phyloP scores from a whole-genome alignment of 257 asterid species.

The Forsythia suspensa region DNA sequence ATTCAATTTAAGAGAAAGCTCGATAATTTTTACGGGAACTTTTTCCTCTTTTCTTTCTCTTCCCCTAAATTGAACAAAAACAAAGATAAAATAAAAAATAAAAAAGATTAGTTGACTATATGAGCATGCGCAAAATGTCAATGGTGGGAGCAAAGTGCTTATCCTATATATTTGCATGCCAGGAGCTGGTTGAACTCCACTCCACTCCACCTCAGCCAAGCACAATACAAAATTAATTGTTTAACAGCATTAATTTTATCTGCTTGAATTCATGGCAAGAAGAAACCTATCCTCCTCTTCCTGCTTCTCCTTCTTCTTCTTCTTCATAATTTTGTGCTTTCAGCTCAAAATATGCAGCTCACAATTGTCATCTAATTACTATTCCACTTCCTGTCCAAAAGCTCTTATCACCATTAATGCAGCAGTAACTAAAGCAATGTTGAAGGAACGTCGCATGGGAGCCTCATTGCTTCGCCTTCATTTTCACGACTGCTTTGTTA shows the following conservation, averaged over 20 bases:
- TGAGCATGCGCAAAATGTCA: background rate
- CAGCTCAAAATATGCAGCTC: constrained; percentile 18
- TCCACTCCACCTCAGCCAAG: background rate
- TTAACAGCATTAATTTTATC: background rate
- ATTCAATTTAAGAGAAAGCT: no score
- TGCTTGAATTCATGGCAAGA: background rate
- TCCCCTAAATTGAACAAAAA: no score
- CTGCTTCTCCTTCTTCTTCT: background rate
- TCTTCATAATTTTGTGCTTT: constrained; percentile 5
- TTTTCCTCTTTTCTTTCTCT: background rate
- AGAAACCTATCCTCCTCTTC: background rate
- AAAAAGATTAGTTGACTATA: background rate
- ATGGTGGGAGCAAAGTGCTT: background rate
- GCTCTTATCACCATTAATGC: constrained; percentile 48
- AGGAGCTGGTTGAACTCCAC: background rate
- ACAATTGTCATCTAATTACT: constrained; percentile 36
- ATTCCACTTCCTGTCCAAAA: constrained; percentile 45
- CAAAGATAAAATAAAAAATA: no score
- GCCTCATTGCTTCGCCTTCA: constrained; percentile 73
- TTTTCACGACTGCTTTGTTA: constrained; percentile 74
- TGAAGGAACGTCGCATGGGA: constrained; percentile 62
- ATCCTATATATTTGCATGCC: constrained; percentile 6
- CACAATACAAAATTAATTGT: background rate
- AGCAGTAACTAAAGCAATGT: constrained; percentile 33
- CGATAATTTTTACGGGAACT: background rate